Evolutionary conservation across 352 stramenopile genomes (phyloP), one percentile per base, ranked within the genome.

Genomic region (Thraustochytrium sp.): DNA sequence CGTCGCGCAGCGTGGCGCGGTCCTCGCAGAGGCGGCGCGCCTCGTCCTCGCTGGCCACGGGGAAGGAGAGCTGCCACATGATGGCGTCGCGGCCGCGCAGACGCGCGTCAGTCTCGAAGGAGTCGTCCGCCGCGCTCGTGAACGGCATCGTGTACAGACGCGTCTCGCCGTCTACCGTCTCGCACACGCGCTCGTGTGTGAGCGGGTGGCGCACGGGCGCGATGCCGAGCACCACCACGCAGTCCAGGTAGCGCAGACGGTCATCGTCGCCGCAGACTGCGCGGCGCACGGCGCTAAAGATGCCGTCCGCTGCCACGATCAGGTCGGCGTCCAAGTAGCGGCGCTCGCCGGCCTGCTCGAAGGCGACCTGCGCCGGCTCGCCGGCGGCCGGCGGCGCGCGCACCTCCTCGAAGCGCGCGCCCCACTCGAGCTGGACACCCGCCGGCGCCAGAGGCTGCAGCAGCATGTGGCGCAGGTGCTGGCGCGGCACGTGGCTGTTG

Each of bases 1-100:
- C 84, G n/a, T 85, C 55, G 74, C 91, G 90, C 29, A 94, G 75
- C 1, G 85, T 86, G 18, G 44, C 34, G 11, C 85, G 38, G 51
- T 55, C 74, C n/a, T 26, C 37, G n/a, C 36, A 84, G 23, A 84
- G 2, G n/a, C 23, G 5, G 5, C 46, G 34, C 18, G 85, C 77
- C 54, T 87, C 80, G 34, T 54, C 55, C 83, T 93, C 88, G 37
- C 86, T 68, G 8, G 59, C 23, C 64, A 92, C 86, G 18, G 89
- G 89, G 80, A 93, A 94, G 73, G 86, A 91, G 23, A 94, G 86
- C 63, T 94, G 91, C 91, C 91, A 94, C 90, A 94, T 94, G 53
- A 88, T 91, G 18, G 86, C 74, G 26, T 65, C 56, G 18, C 44
- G 36, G 26, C 48, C 40, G n/a, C 44, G 8, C 26, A 56, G 76